Base-by-base conservation (phyloP, 2,329 filamentous ascomycete genomes). In the Diaporthe citriasiana region DNA sequence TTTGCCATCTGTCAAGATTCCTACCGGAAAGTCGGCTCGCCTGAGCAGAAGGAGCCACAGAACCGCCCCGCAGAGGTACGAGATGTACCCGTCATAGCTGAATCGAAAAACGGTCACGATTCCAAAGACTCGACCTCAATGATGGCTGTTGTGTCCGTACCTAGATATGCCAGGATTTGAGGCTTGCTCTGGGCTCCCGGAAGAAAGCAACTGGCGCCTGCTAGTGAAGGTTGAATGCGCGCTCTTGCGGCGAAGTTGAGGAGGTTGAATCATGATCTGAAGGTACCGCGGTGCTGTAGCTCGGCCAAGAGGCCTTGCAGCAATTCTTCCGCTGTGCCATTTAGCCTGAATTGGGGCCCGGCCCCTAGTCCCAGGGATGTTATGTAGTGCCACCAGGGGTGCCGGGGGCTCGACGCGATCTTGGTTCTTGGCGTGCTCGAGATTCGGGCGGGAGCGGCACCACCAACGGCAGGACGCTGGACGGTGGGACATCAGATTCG, bases 241-340 rank as follows among this genome's bases (percentile, higher is more conserved):
- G 47, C 63, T 33, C 47, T 22, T 68, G 63, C 47, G 63, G 47
- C 63, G 63, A 68, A 53, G 63, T 40, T 51, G 63, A 53, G 35
- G 47, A 51, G n/a, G 7, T 51, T 68, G 63, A 53, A 68, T 40
- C 47, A 40, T 33, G 47, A 53, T 53, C 17, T n/a, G 40, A 6
- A 45, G 59, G 42, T 19, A 17, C 60, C 7, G 27, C 30, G 12
- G 42, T 50, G 60, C 42, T 50, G 33, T 53, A 53, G 63, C 63
- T 53, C 63, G 63, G 63, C 63, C 63, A 68, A 68, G 63, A 68
- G 47, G 63, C 63, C 40, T 68, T 68, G 25, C 33, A 27, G 63
- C 30, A 68, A 40, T 68, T 68, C 63, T 53, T 40, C 63, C 63
- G 63, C 42, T 5, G 47, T 38, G 15, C 63, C 63, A 68, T 68